Percentiles rank a stretch among this genome's conserved stretches.
Evolutionary conservation across 345 rosid genomes (phyloP).

Genomic region (Ceriops zippeliana): DNA sequence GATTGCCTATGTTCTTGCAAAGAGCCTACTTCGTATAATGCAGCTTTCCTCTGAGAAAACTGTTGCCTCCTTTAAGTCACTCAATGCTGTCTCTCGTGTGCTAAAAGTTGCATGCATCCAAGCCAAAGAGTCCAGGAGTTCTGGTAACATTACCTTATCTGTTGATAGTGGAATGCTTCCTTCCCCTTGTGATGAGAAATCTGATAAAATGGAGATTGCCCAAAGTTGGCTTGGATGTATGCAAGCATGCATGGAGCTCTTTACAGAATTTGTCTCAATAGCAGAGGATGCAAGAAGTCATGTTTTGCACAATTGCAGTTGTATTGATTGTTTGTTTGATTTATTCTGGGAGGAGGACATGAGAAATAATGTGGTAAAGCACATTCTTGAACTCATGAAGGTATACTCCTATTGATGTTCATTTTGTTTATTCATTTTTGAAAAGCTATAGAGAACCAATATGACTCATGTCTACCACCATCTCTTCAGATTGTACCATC

Average conservation of each 20-base stretch:
- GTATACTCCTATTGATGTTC: conserved; percentile 32
- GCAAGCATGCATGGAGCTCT: conserved; percentile 56
- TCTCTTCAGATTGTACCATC: conserved; percentile 50
- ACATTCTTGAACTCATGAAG: conserved; percentile 81
- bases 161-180: conserved; percentile 31
- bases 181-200: conserved; percentile 26
- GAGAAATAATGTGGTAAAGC: conserved; percentile 56
- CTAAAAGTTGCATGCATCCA: conserved; percentile 73
- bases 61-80: conserved; percentile 58
- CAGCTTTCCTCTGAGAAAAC: conserved; percentile 66
- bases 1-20: conserved; percentile 62
- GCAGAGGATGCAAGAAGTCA: conserved; percentile 56
- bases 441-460: conserved; percentile 12
- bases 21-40: conserved; percentile 58
- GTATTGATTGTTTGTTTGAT: conserved; percentile 79
- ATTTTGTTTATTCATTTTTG: background rate
- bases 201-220: conserved; percentile 33
- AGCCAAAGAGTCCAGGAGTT: conserved; percentile 59
- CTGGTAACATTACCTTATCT: conserved; percentile 22
- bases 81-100: conserved; percentile 67
- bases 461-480: background rate
- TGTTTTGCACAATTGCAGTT: conserved; percentile 53
- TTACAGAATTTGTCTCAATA: conserved; percentile 51
- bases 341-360: conserved; percentile 82
- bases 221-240: conserved; percentile 56